Evolutionary conservation across 2,329 filamentous ascomycete genomes (phyloP).

Genomic region (Xylariaceae sp.): DNA sequence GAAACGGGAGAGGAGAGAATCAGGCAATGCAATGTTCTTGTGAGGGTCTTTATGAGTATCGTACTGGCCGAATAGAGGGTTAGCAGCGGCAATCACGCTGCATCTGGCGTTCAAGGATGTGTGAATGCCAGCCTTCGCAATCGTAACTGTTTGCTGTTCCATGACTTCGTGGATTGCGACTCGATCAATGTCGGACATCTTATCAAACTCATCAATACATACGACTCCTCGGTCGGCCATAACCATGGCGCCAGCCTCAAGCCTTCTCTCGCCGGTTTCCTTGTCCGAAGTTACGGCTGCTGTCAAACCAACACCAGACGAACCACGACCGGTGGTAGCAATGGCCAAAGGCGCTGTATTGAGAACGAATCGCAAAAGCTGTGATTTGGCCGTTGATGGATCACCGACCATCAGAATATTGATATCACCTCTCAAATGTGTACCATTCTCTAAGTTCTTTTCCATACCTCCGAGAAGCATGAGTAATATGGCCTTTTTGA

Average conservation of each 20-base stretch:
- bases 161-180: slow-evolving; percentile 99
- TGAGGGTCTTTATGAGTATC: slow-evolving; percentile 98
- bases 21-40: slow-evolving; percentile 95
- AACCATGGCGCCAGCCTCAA: slow-evolving; percentile 98
- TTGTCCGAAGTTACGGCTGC: slow-evolving; percentile 96
- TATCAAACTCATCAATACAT: slow-evolving; percentile 99
- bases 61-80: slow-evolving; percentile 97
- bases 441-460: slow-evolving; percentile 97
- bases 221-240: slow-evolving; percentile 95
- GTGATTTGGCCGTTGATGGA: slow-evolving; percentile 97
- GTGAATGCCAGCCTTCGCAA: slow-evolving; percentile 97
- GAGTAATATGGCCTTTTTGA: slow-evolving; percentile 94
- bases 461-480: slow-evolving; percentile 96
- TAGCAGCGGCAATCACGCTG: slow-evolving; percentile 93
- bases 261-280: slow-evolving; percentile 88
- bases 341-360: slow-evolving; percentile 97
- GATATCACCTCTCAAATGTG: slow-evolving; percentile 95
- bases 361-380: slow-evolving; percentile 90
- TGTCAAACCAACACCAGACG: slow-evolving; percentile 94
- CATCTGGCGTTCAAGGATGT: slow-evolving; percentile 95
- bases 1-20: slow-evolving; percentile 96
- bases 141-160: slow-evolving; percentile 99
- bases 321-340: slow-evolving; percentile 92
- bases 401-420: slow-evolving; percentile 99
- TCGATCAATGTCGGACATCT: slow-evolving; percentile 97